Percentiles rank a stretch among this genome's conserved stretches.
phyloP scores from a whole-genome alignment of 176 grass and related monocot species.

The Alloteropsis semialata region DNA sequence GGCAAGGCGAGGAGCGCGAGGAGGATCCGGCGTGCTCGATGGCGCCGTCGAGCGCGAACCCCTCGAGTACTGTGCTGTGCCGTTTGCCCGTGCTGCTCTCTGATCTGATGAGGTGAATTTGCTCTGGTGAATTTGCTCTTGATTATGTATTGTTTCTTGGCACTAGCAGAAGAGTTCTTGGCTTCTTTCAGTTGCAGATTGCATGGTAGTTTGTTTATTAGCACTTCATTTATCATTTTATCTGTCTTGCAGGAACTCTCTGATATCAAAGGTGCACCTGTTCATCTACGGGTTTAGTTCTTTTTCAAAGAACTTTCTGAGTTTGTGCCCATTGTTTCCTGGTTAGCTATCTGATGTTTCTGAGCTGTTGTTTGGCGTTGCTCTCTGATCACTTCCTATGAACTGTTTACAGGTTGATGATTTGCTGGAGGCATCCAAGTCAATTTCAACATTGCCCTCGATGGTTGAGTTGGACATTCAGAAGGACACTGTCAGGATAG shows the following conservation, averaged over 20 bases:
- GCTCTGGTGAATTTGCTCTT: no score
- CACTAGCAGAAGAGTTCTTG: background rate
- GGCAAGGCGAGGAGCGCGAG: no score
- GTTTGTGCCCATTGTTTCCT: background rate
- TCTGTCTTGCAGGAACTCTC: slow-evolving; percentile 75
- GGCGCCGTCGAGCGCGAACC: no score
- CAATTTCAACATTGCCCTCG: slow-evolving; percentile 61
- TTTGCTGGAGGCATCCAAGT: slow-evolving; percentile 73
- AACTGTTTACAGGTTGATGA: slow-evolving; percentile 57
- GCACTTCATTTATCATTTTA: slow-evolving; percentile 18
- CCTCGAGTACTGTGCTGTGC: no score
- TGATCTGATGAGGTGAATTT: no score
- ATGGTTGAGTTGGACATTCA: slow-evolving; percentile 86
- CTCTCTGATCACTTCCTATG: background rate
- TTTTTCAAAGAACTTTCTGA: slow-evolving; percentile 2
- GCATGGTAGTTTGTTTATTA: slow-evolving; percentile 1
- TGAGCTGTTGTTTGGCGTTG: background rate
- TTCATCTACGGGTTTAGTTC: background rate
- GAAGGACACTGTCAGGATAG: slow-evolving; percentile 42
- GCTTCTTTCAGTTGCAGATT: background rate
- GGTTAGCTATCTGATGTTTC: background rate
- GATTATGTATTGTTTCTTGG: no score
- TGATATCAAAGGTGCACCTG: slow-evolving; percentile 66
- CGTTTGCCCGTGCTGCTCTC: no score
- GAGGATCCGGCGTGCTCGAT: no score